Conservation (phyloP, 768 basidiomycete genomes). For the Saitozyma sp. region DNA sequence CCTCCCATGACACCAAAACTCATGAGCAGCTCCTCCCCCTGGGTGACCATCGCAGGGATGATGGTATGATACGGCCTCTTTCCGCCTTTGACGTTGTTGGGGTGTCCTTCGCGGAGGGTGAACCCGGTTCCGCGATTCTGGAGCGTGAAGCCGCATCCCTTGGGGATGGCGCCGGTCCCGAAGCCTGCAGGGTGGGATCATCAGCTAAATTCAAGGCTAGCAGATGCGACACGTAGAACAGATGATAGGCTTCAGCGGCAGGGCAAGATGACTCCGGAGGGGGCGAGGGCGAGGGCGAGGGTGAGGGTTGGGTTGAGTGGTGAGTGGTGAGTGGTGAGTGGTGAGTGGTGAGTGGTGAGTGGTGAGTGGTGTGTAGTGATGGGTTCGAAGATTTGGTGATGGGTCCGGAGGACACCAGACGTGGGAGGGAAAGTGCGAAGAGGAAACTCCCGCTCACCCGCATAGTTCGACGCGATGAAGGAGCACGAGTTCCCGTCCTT, state of each 20-base stretch:
- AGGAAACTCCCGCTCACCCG: conserved; percentile 26
- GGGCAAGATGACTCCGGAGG: too few relatives aligned
- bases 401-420: not conserved
- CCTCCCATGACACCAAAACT: conserved; percentile 69
- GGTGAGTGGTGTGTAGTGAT: too few relatives aligned
- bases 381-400: not conserved
- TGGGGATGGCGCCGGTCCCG: conserved; percentile 85
- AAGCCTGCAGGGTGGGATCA: conserved; percentile 59
- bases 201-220: too few relatives aligned
- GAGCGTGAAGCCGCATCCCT: conserved; percentile 92
- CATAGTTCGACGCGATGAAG: conserved; percentile 52
- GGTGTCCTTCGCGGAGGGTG: conserved; percentile 72
- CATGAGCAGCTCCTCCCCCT: conserved; percentile 33
- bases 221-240: too few relatives aligned
- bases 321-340: too few relatives aligned
- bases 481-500: conserved; percentile 55
- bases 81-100: conserved; percentile 78
- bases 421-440: not conserved
- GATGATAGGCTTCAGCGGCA: too few relatives aligned
- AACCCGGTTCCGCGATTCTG: conserved; percentile 93
- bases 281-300: not conserved
- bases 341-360: too few relatives aligned
- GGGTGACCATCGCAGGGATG: conserved; percentile 54
- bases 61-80: conserved; percentile 93
- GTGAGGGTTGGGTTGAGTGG: not conserved